Base-by-base conservation (phyloP, 768 basidiomycete species). In the Tremella mesenterica region DNA sequence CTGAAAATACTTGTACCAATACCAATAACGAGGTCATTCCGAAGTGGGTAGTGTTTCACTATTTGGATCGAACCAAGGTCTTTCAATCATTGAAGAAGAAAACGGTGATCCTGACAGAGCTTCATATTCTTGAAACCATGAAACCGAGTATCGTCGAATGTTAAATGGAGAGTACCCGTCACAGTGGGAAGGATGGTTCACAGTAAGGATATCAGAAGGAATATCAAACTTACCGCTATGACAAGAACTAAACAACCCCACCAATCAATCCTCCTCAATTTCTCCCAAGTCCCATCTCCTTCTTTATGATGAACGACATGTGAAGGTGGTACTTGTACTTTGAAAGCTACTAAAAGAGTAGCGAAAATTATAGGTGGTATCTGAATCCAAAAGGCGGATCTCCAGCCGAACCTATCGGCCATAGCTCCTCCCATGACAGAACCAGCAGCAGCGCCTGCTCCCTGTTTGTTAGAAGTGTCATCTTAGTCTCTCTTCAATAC, bases 221-320 rank as follows among this genome's bases (percentile, higher is more conserved):
- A 30, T 30, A 48, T n/a, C 4, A 4, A 25, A 62, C 67, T 46
- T 41, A 65, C 67, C 31, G 60, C 52, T n/a, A 63, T 44, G 29
- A 70, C 41, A 33, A 70, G 50, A 28, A 51, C 30, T n/a, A 52
- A 14, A 25, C 54, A 54, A 2, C 69, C 69, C 1, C 48, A 28
- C 69, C 69, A 70, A 46, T 70, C 69, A 27, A 70, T 67, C 27
- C 57, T 18, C 45, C 56, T 59, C 16, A 70, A 30, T 47, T 61
- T 63, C 29, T 61, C 54, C 58, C 57, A 62, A 29, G 48, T 54
- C 1, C 57, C 53, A 27, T 43, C 23, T 20, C 53, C 62, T 28
- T 54, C 49, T 12, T 36, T 51, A 21, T 48, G 39, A 29, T 60
- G n/a, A n/a, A n/a, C n/a, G n/a, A n/a, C n/a, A n/a, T n/a, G n/a